Evolutionary conservation across 2,329 filamentous ascomycete species (phyloP).

Genomic region (Reticulascus tulasneorum): DNA sequence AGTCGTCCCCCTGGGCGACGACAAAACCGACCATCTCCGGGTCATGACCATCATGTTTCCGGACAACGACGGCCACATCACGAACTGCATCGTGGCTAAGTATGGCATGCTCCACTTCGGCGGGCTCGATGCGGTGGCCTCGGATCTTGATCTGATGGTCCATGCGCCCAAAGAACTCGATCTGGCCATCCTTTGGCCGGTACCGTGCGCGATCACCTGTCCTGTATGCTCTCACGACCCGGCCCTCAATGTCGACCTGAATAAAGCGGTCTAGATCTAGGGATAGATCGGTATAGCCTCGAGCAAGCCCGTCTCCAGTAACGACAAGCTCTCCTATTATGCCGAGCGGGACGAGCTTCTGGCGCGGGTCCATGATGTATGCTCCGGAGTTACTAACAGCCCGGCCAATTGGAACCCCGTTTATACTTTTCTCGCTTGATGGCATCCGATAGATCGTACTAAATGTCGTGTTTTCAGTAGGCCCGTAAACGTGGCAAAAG

Average conservation of each 20-base stretch:
- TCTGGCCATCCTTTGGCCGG: slow-evolving; percentile 12
- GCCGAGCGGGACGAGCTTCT: slow-evolving; percentile 18
- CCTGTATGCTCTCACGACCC: slow-evolving; percentile 15
- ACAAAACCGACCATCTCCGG: background rate
- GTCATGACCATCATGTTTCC: slow-evolving; percentile 1
- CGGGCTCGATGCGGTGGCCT: slow-evolving; percentile 24
- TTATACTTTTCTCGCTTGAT: background rate
- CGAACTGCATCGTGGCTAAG: slow-evolving; percentile 9
- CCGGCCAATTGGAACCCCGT: slow-evolving; percentile 17
- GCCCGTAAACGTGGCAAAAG: slow-evolving; percentile 11
- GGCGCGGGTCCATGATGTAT: slow-evolving; percentile 18
- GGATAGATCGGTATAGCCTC: slow-evolving; percentile 16
- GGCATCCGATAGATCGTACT: background rate
- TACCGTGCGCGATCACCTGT: slow-evolving; percentile 19
- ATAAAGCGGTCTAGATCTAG: slow-evolving; percentile 15
- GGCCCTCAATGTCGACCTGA: slow-evolving; percentile 3
- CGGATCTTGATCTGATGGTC: slow-evolving; percentile 25
- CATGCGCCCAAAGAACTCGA: slow-evolving; percentile 24
- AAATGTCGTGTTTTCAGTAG: slow-evolving; percentile 12
- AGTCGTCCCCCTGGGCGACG: no score
- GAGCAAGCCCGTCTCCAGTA: slow-evolving; percentile 20
- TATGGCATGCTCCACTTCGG: slow-evolving; percentile 20
- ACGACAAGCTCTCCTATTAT: slow-evolving; percentile 24
- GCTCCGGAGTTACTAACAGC: slow-evolving; percentile 16
- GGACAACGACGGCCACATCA: slow-evolving; percentile 15